These are phyloP conservation scores for Botrytis porri DNA, from an alignment of 2,329 filamentous ascomycete genomes.

Conservation along the genomic window DNA sequence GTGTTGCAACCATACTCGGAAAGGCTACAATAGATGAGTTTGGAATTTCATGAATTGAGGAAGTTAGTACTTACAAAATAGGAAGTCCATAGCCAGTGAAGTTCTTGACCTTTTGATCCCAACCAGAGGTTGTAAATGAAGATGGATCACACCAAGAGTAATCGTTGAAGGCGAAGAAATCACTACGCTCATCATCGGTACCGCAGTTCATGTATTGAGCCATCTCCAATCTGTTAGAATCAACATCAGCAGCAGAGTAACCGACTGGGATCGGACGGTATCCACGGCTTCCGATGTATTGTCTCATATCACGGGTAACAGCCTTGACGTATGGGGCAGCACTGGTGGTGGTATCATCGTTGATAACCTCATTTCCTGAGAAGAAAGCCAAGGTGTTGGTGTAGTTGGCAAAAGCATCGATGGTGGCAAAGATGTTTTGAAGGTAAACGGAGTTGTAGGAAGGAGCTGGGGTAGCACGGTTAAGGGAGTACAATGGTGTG, in stretches of 20 bases:
- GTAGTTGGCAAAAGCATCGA: constrained; percentile 66
- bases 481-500: constrained; percentile 69
- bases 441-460: constrained; percentile 71
- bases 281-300: constrained; percentile 48
- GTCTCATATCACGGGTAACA: constrained; percentile 55
- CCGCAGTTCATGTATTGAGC: constrained; percentile 74
- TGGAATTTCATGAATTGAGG: not conserved
- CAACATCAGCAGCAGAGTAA: constrained; percentile 64
- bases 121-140: constrained; percentile 58
- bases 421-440: constrained; percentile 68
- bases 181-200: constrained; percentile 60
- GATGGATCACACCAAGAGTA: constrained; percentile 65
- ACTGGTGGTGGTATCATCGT: constrained; percentile 49
- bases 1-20: constrained; percentile 91
- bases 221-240: constrained; percentile 65
- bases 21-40: constrained; percentile 42
- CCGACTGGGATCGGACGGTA: constrained; percentile 54
- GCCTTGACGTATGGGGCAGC: constrained; percentile 58
- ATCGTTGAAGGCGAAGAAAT: constrained; percentile 66
- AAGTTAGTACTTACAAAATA: constrained; percentile 41
- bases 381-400: constrained; percentile 65
- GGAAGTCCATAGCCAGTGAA: constrained; percentile 67
- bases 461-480: constrained; percentile 54
- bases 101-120: constrained; percentile 66
- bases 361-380: constrained; percentile 59